Evolutionary conservation across 108 stramenopile genomes (phyloP).

Genomic region (Cyclotella cryptica): DNA sequence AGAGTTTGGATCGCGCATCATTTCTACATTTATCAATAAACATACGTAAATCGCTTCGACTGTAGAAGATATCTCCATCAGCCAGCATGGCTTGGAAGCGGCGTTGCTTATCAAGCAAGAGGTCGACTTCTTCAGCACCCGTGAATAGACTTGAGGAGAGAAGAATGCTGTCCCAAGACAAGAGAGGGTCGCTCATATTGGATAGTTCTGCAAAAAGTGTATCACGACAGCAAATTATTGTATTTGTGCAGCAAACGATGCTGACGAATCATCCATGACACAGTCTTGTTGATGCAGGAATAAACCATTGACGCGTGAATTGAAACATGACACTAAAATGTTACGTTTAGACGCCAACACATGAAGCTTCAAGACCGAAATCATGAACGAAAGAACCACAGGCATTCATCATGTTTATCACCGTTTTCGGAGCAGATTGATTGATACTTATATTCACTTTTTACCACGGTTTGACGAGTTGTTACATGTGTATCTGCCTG

Average conservation of each 20-base stretch:
- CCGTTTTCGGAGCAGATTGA: neutral
- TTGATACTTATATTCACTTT: neutral
- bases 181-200: slow-evolving; percentile 13
- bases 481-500: too few relatives aligned
- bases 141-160: neutral
- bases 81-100: slow-evolving; percentile 22
- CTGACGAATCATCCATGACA: too few relatives aligned
- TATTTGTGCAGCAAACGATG: neutral
- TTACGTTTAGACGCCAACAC: neutral
- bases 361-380: neutral
- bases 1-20: slow-evolving; percentile 21
- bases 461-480: too few relatives aligned
- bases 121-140: slow-evolving; percentile 12
- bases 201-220: neutral
- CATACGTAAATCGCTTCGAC: slow-evolving; percentile 31
- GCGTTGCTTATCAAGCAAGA: slow-evolving; percentile 27
- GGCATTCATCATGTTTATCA: neutral
- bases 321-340: slow-evolving; percentile 10
- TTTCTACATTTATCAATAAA: slow-evolving; percentile 23
- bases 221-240: neutral
- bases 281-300: neutral
- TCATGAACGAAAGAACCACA: neutral
- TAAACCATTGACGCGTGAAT: neutral
- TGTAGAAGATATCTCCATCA: slow-evolving; percentile 31
- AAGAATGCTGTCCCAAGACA: slow-evolving; percentile 10